A percentile compares a stretch with the other conserved stretches of the same genome.
phyloP scores from a whole-genome alignment of 768 basidiomycete species.

The Sarcodon sp. region DNA sequence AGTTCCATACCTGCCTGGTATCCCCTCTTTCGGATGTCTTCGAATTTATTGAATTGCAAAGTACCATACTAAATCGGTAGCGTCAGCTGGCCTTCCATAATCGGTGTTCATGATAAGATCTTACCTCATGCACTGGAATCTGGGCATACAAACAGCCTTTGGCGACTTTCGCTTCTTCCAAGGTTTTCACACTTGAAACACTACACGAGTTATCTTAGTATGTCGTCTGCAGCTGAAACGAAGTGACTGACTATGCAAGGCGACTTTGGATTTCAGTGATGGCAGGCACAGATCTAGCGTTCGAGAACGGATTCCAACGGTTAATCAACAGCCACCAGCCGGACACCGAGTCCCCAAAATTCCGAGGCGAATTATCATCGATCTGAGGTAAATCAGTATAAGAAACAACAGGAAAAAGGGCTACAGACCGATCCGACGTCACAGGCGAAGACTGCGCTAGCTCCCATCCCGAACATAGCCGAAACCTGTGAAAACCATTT shows the following conservation, averaged over 20 bases:
- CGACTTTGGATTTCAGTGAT: conserved; percentile 92
- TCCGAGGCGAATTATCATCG: conserved; percentile 90
- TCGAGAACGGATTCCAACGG: conserved; percentile 86
- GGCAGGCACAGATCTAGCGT: conserved; percentile 62
- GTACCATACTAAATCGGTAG: conserved; percentile 53
- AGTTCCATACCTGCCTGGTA: conserved; percentile 61
- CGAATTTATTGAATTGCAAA: conserved; percentile 79
- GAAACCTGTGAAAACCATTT: conserved; percentile 40
- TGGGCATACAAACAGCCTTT: conserved; percentile 85
- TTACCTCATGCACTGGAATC: conserved; percentile 89
- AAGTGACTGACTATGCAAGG: conserved; percentile 76
- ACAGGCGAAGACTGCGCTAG: conserved; percentile 80
- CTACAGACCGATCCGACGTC: conserved; percentile 79
- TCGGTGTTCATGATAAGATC: conserved; percentile 6
- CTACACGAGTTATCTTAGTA: conserved; percentile 23
- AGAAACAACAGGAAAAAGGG: neutral
- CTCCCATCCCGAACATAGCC: conserved; percentile 87
- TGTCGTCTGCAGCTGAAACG: neutral
- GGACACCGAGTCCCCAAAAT: conserved; percentile 90
- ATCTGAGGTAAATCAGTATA: conserved; percentile 28
- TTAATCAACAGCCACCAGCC: conserved; percentile 95
- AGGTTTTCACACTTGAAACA: conserved; percentile 88
- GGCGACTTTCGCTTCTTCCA: conserved; percentile 89
- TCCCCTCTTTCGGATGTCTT: conserved; percentile 78
- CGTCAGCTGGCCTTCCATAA: neutral